Base-by-base conservation (phyloP, 2,329 filamentous ascomycete species). In the Metarhizium album region DNA sequence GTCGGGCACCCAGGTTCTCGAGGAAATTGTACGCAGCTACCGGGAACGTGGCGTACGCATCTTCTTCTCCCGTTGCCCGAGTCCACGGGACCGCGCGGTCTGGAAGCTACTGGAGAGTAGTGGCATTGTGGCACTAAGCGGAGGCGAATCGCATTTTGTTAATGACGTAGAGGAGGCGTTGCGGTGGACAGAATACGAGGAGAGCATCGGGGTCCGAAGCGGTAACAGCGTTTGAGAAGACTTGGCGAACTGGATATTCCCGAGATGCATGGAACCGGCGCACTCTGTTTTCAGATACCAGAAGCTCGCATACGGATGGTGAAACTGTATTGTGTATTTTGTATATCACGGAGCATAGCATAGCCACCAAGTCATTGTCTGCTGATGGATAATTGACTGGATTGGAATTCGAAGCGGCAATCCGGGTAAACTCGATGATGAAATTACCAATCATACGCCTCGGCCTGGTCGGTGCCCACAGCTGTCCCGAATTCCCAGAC, bases 1-100 rank as follows among this genome's bases (percentile, higher is more conserved):
- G 5, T 95, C 90, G 0, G 93, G 91, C 1, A 86, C 88, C 0
- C 93, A 97, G 68, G 91, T 97, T 0, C 74, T 98, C 2, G 79
- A 81, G 45, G 93, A 97, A 68, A 97, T 97, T 58, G 88, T 98
- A 16, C 74, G 82, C 46, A 78, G 74, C 29, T 97, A 97, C 64
- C 74, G 83, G n/a, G 78, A 86, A 33, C 75, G 84, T 4, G 86
- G 85, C 1, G 89, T 91, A 1, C 72, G 80, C 2, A 85, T 93
- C 8, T 90, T 87, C 64, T 91, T 91, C 63, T 80, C 78, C 27
- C 70, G 81, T 9, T 74, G 74, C 0, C 78, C 80, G 0, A 68
- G 66, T 1, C 66, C 66, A 24, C 69, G 65, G 1, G 63, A 67
- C 13, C 72, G 75, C 52, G 69, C 75, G 2, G 84, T 94, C 0